These are phyloP conservation scores for Erythrobasidium yunnanense DNA, from an alignment of 768 basidiomycete species.

Conservation along the genomic window DNA sequence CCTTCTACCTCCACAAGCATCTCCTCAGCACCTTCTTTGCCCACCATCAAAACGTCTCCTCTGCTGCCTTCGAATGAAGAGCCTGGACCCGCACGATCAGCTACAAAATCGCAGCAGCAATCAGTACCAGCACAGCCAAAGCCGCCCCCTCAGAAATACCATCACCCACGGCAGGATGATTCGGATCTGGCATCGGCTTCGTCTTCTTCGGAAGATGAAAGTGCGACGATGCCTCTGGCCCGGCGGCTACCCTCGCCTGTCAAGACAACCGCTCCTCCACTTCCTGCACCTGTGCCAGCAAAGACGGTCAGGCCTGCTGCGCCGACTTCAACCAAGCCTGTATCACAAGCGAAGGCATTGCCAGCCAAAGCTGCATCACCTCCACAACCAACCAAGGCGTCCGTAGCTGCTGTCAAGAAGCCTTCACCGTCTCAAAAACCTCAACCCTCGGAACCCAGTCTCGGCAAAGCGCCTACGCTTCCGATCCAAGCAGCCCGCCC, in stretches of 20 bases:
- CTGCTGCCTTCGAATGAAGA: too few relatives aligned
- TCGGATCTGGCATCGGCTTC: slow-evolving; percentile 36
- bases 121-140: neutral
- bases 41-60: too few relatives aligned
- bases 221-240: slow-evolving; percentile 26
- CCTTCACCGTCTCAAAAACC: too few relatives aligned
- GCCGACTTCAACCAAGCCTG: too few relatives aligned
- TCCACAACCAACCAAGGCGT: too few relatives aligned
- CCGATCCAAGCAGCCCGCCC: too few relatives aligned
- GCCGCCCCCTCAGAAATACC: slow-evolving; percentile 4
- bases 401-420: too few relatives aligned
- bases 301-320: neutral
- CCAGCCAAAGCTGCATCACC: too few relatives aligned
- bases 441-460: too few relatives aligned
- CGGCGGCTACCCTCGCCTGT: slow-evolving; percentile 3
- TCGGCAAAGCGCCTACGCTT: too few relatives aligned
- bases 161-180: slow-evolving; percentile 10
- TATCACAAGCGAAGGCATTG: too few relatives aligned
- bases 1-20: neutral
- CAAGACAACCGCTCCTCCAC: neutral
- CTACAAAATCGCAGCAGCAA: neutral
- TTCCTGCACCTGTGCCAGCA: neutral
- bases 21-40: neutral
- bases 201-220: slow-evolving; percentile 27
- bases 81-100: too few relatives aligned